A percentile compares a stretch with the other conserved stretches of the same genome.
phyloP scores from a whole-genome alignment of 1,284 basidiomycete genomes.

The Boletus semigastroideus region DNA sequence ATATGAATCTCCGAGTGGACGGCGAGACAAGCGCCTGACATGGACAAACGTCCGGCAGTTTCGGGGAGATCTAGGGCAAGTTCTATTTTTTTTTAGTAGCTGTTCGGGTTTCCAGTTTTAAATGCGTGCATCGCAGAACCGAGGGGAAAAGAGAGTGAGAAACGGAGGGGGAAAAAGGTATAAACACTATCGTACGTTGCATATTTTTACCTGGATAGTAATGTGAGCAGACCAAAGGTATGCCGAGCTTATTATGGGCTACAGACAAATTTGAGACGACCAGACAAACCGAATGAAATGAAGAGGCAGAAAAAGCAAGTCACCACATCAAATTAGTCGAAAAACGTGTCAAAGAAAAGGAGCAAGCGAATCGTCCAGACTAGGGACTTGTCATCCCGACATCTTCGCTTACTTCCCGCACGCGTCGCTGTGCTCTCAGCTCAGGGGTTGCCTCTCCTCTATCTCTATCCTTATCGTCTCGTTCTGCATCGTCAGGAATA shows the following conservation, averaged over 20 bases:
- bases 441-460: conserved; percentile 33
- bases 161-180: conserved; percentile 15
- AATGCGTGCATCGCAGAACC: background rate
- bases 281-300: conserved; percentile 19
- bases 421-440: conserved; percentile 28
- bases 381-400: conserved; percentile 34
- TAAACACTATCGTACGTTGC: conserved; percentile 26
- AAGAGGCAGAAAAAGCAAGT: background rate
- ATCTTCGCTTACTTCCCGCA: conserved; percentile 31
- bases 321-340: conserved; percentile 1
- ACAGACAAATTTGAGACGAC: conserved; percentile 16
- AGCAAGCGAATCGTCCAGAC: background rate
- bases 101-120: background rate
- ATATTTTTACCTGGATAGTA: conserved; percentile 16
- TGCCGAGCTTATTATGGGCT: conserved; percentile 22
- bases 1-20: too few species aligned
- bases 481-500: conserved; percentile 7
- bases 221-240: conserved; percentile 22
- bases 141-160: background rate
- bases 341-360: background rate
- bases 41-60: background rate
- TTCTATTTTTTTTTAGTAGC: conserved; percentile 11
- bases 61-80: background rate
- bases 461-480: conserved; percentile 31
- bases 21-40: background rate